Evolutionary conservation across 495 filamentous ascomycete species (phyloP).

Genomic region (Chlorociboria aeruginascens): DNA sequence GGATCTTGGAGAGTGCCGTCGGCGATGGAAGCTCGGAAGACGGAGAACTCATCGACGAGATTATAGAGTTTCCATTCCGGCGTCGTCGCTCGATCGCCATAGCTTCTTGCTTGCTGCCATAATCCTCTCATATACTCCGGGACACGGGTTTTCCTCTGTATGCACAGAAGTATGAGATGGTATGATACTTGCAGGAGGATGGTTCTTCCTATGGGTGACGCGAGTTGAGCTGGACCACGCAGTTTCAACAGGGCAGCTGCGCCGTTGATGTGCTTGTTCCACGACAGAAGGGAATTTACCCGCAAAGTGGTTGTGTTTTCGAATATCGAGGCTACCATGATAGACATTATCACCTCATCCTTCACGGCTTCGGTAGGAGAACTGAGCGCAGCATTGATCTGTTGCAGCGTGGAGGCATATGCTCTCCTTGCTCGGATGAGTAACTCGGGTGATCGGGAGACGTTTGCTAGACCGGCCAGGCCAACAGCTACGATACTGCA

Average conservation of each 20-base stretch:
- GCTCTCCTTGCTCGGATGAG: conserved; percentile 27
- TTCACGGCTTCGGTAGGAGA: conserved; percentile 40
- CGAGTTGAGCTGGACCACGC: conserved; percentile 42
- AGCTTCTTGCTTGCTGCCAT: conserved; percentile 16
- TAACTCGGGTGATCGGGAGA: conserved; percentile 23
- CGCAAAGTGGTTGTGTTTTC: conserved; percentile 32
- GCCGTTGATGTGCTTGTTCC: conserved; percentile 48
- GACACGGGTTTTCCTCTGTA: conserved; percentile 26
- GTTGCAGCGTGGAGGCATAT: conserved; percentile 33
- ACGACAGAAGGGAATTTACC: conserved; percentile 33
- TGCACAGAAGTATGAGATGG: conserved; percentile 27
- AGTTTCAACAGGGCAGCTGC: conserved; percentile 42
- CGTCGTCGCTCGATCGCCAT: conserved; percentile 10
- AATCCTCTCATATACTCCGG: conserved; percentile 24
- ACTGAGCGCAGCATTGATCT: conserved; percentile 38
- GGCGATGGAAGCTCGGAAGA: conserved; percentile 33
- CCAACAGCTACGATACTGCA: conserved; percentile 34
- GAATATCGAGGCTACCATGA: conserved; percentile 45
- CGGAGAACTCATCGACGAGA: conserved; percentile 28
- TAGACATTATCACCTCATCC: conserved; percentile 46
- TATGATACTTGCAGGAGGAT: conserved; percentile 45
- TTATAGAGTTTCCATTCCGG: conserved; percentile 21
- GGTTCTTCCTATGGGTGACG: conserved; percentile 34
- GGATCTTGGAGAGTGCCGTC: conserved; percentile 24
- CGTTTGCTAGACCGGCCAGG: conserved; percentile 34